Evolutionary conservation across 768 basidiomycete species (phyloP), one percentile per base, ranked within the genome.

Genomic region (Lactarius pseudohatsudake): DNA sequence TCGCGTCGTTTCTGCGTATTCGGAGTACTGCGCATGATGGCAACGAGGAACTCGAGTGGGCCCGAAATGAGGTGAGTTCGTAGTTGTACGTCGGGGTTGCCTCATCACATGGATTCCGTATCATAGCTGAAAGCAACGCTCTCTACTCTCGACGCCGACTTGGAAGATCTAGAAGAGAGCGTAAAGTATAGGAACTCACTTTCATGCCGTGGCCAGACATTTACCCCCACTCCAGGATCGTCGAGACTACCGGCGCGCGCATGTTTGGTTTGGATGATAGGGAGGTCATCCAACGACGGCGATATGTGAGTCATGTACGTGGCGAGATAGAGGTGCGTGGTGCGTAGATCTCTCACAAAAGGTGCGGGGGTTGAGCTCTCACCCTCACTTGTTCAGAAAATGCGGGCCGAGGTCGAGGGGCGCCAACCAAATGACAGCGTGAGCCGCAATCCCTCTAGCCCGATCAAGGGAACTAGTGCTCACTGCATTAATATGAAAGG

Each of bases 131-230:
- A 87, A 75, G 87, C 86, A 0, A 90, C 90, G 1, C 82, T 98
- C 10, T 83, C 86, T 1, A 78, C 88, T 2, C 79, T 98, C 32
- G 92, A 95, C 73, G 89, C 90, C 0, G 96, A 98, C 78, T 75
- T 96, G 28, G 92, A 94, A 67, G 94, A 94, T 74, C 78, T 98
- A n/a, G 95, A 97, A 59, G 93, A 94, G 73, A 94, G 92, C 72
- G 95, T 98, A 54, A 88, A 86, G 92, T 92, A 75, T 69, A 84
- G 22, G 41, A 56, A 53, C 22, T n/a, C 26, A 43, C 22, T 11
- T 61, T 28, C 53, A 1, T 11, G 43, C 20, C 30, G 8, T 22
- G 47, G 26, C 61, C 22, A 38, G 41, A 34, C 13, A 57, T 30
- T 50, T 28, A 60, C 58, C 4, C 9, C 43, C 53, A 41, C 6